Evolutionary conservation across 108 stramenopile genomes (phyloP), one percentile per base, ranked within the genome.

Genomic region (Discostella stelligeroides): DNA sequence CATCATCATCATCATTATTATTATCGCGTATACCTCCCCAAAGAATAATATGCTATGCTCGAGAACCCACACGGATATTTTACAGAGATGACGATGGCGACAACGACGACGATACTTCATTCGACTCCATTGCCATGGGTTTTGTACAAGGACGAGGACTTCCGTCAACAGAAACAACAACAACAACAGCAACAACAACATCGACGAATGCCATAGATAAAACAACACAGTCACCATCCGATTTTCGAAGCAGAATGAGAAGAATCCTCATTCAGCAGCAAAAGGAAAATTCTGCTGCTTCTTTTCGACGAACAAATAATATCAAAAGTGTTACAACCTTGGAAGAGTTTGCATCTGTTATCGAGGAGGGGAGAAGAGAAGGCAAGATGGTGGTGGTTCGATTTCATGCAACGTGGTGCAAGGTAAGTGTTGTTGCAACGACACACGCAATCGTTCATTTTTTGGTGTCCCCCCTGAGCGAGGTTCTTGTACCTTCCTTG

Each of bases 341-440:
- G 20, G 50, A 84, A 57, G 86, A 88, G 0, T 93, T 84, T 70
- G 82, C 86, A 37, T 60, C 61, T 11, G 81, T 88, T 0, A 84
- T 77, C 24, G 78, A 85, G 43, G 85, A 86, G 49, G 85, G 84
- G 27, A 58, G 66, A 43, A 55, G 46, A 21, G 39, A 28, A 10
- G 72, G 85, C 24, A 60, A 56, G 18, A 27, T 86, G 38, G 82
- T 89, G 28, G 88, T 85, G 11, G 88, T 86, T 38, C 66, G 85
- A 53, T 89, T 89, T 66, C 76, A 80, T 66, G 88, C 88, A 4
- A 76, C 85, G 12, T 89, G 84, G 83, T 89, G 87, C 60, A 88
- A 85, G 81, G 86, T 86, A 69, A 72, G 86, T 20, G 23, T 21
- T 29, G 7, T 21, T 10, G 8, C 20, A 1, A 24, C 49, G 2